A percentile compares a stretch with the other conserved stretches of the same genome.
Conservation (phyloP, 495 filamentous ascomycete species). For the Haplographium delicatum region DNA sequence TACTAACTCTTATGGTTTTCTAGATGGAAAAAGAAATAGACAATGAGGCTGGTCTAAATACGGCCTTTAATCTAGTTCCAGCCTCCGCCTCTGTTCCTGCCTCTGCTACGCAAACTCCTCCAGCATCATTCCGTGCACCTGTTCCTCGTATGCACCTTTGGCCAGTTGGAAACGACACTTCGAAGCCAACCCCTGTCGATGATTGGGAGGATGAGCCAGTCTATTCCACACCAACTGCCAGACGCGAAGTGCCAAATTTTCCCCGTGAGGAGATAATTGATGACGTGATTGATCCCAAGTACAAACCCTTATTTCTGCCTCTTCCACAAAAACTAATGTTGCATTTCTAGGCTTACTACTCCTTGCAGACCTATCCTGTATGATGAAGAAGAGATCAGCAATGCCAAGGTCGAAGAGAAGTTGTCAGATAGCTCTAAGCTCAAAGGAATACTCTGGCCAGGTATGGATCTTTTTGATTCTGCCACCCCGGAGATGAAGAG, state of each 20-base stretch:
- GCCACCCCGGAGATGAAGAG: slow-evolving; percentile 71
- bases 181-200: background rate
- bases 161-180: background rate
- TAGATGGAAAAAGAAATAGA: no score
- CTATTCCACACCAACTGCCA: slow-evolving; percentile 18
- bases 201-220: slow-evolving; percentile 2
- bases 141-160: slow-evolving; percentile 32
- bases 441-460: slow-evolving; percentile 75
- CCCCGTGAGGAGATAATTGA: background rate
- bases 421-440: slow-evolving; percentile 39
- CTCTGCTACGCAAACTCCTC: no score
- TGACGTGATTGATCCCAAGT: slow-evolving; percentile 16
- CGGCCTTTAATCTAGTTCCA: no score
- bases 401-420: slow-evolving; percentile 27
- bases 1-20: no score
- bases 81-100: no score
- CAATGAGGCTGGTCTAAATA: no score
- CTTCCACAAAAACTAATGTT: background rate
- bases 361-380: slow-evolving; percentile 15
- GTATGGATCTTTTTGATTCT: slow-evolving; percentile 86
- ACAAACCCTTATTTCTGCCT: background rate
- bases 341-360: slow-evolving; percentile 12
- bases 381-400: slow-evolving; percentile 26
- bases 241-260: slow-evolving; percentile 18
- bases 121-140: slow-evolving; percentile 25